These are phyloP conservation scores for Aspergillus hortae DNA, from an alignment of 2,329 filamentous ascomycete species.

Conservation along the genomic window DNA sequence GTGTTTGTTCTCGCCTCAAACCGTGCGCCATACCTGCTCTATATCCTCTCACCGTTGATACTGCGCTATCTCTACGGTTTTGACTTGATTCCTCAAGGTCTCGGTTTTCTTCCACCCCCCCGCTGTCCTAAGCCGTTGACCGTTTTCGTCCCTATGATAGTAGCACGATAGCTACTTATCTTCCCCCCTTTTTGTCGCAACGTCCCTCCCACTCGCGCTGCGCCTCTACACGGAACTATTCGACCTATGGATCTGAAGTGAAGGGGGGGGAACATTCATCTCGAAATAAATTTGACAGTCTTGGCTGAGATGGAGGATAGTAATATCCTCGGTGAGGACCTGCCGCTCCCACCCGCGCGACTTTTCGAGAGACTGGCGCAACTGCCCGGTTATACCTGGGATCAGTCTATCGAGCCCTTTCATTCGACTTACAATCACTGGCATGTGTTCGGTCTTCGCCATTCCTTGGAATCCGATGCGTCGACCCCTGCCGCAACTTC, in stretches of 20 bases:
- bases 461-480: constrained; percentile 50
- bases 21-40: background rate
- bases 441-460: constrained; percentile 63
- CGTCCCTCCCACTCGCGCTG: constrained; percentile 8
- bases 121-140: constrained; percentile 17
- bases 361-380: constrained; percentile 71
- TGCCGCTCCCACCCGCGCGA: constrained; percentile 58
- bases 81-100: background rate
- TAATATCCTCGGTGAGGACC: constrained; percentile 43
- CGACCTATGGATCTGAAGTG: constrained; percentile 21
- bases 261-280: constrained; percentile 7
- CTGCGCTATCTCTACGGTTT: background rate
- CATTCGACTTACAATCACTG: constrained; percentile 81
- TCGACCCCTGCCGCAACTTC: constrained; percentile 47
- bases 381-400: constrained; percentile 72
- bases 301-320: constrained; percentile 31
- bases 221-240: constrained; percentile 1
- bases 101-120: constrained; percentile 6
- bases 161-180: constrained; percentile 1
- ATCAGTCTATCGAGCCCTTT: constrained; percentile 54
- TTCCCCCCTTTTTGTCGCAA: constrained; percentile 6
- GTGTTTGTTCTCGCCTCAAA: constrained; percentile 1
- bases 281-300: constrained; percentile 13
- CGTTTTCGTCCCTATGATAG: constrained; percentile 24
- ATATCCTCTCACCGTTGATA: background rate